phyloP scores from a whole-genome alignment of 176 grass and related monocot species.

The Poa annua region DNA sequence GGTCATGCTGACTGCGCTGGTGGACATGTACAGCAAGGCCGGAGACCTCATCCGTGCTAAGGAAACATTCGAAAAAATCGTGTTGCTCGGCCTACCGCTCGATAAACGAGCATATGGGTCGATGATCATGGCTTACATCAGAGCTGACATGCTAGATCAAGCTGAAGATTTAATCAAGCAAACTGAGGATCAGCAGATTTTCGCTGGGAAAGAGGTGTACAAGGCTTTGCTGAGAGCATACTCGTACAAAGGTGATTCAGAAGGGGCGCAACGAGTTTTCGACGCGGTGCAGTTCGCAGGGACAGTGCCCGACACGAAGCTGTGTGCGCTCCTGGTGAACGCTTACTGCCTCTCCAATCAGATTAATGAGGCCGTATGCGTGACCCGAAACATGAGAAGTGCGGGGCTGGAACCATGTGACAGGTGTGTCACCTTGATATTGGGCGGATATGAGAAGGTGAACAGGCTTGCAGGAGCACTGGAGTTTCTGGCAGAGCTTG shows the following conservation, averaged over 20 bases:
- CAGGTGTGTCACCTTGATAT: constrained; percentile 57
- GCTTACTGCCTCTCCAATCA: constrained; percentile 63
- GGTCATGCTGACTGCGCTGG: constrained; percentile 43
- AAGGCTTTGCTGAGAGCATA: constrained; percentile 91
- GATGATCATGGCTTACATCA: constrained; percentile 92
- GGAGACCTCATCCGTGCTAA: constrained; percentile 12
- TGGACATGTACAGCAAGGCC: constrained; percentile 25
- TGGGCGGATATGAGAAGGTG: constrained; percentile 61
- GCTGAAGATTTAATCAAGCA: constrained; percentile 68
- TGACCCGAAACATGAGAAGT: constrained; percentile 72
- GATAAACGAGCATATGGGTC: constrained; percentile 81
- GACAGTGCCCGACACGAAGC: constrained; percentile 64
- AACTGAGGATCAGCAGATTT: constrained; percentile 64
- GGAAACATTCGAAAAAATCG: constrained; percentile 68
- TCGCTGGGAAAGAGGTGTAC: constrained; percentile 76
- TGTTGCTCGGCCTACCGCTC: constrained; percentile 58
- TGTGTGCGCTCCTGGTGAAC: constrained; percentile 81
- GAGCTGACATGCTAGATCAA: constrained; percentile 64
- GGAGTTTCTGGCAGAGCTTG: constrained; percentile 74
- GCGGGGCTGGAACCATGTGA: constrained; percentile 58
- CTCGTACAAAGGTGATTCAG: constrained; percentile 60
- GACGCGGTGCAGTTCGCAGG: constrained; percentile 72
- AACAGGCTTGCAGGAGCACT: constrained; percentile 63
- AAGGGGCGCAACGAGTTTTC: constrained; percentile 73
- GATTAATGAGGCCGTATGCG: constrained; percentile 47